phyloP scores from a whole-genome alignment of 2,329 filamentous ascomycete genomes.

The Sporothrix curviconia region DNA sequence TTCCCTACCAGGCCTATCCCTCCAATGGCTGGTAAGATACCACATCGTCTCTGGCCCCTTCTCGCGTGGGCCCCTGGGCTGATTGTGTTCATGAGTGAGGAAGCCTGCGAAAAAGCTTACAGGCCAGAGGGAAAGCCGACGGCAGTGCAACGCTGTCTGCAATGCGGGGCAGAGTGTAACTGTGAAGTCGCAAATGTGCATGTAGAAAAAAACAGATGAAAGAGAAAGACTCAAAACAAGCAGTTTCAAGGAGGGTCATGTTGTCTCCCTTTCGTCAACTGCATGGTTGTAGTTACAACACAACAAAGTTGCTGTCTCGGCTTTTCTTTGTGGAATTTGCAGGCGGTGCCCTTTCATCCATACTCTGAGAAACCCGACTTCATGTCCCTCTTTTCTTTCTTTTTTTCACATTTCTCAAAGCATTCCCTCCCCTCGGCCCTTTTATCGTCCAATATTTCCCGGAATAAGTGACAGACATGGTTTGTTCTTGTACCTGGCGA shows the following conservation, averaged over 20 bases:
- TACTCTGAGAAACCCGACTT: neutral
- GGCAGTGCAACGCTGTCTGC: neutral
- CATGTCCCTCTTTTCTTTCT: neutral
- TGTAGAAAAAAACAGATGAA: neutral
- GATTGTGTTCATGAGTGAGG: conserved; percentile 3
- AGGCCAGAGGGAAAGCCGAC: too few species aligned
- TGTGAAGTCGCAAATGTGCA: neutral
- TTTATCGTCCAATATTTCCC: conserved; percentile 4
- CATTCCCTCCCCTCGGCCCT: neutral
- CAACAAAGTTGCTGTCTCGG: neutral
- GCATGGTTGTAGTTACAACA: neutral
- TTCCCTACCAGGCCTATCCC: too few species aligned
- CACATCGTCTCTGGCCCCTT: neutral
- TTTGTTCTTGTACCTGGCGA: neutral
- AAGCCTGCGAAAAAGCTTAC: neutral
- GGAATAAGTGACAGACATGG: neutral
- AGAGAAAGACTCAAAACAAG: neutral
- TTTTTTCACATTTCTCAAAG: neutral
- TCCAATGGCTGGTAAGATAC: neutral
- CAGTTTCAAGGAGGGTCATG: neutral
- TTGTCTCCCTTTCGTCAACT: neutral
- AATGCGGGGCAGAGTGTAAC: neutral
- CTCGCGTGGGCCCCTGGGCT: conserved; percentile 6
- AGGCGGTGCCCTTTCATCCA: conserved; percentile 3
- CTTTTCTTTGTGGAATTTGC: neutral